Evolutionary conservation across 1,284 basidiomycete genomes (phyloP), one percentile per base, ranked within the genome.

Genomic region (Pisolithus thermaeus): DNA sequence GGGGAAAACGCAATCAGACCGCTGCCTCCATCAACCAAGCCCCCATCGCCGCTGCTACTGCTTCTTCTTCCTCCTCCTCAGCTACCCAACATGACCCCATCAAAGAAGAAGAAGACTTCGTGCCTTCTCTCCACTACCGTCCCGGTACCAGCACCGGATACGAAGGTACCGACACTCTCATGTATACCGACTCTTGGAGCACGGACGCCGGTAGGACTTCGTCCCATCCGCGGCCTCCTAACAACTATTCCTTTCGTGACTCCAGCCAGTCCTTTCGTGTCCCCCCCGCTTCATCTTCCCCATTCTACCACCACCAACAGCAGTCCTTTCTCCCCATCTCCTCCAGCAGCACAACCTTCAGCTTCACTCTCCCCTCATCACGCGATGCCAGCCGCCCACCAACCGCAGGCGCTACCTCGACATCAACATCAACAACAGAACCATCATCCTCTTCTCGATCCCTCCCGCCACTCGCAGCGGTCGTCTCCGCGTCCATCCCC

Each of bases 141-240:
- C 84, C 83, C 1, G 83, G 79, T 25, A 84, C 82, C 7, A 80
- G 75, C 66, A 80, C 80, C 7, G 83, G 84, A n/a, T 85, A 86
- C 70, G 83, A 86, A 59, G 80, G 77, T 49, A 76, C 76, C 56
- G 70, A 74, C 51, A 66, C 60, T 50, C 58, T 72, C 53, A 61
- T 72, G 54, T 72, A 75, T 54, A 52, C 46, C 42, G 59, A 72
- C 57, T 56, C 64, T 32, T 75, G 73, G 65, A 61, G 65, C 23
- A 62, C 70, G 41, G 66, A 70, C 55, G 48, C 71, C 61, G 74
- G 74, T 62, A 18, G 44, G 30, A 22, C 44, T 18, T 32, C 30
- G 32, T 32, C 30, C 20, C 44, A 62, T 70, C 56, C 59, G 57
- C 57, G 58, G 56, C 60, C 68, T 51, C 56, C 66, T 59, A 71